phyloP scores from a whole-genome alignment of 257 asterid species.

The Euphrasia confusa region DNA sequence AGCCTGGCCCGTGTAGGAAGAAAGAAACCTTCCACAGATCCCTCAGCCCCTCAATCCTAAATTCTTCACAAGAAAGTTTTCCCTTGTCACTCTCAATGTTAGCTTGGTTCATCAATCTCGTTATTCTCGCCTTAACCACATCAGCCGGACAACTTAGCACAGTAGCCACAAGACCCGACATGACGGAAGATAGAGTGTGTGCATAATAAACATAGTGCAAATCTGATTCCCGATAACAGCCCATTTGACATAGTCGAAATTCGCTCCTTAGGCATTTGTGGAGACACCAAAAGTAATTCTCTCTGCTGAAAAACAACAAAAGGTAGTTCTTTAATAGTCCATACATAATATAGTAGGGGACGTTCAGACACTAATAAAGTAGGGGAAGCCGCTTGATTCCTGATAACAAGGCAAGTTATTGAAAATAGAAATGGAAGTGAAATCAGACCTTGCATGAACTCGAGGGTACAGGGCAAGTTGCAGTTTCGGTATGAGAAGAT shows the following conservation, averaged over 20 bases:
- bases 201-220: constrained; percentile 54
- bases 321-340: not conserved
- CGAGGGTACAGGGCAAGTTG: constrained; percentile 14
- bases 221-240: constrained; percentile 46
- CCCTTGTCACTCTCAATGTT: constrained; percentile 15
- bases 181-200: constrained; percentile 68
- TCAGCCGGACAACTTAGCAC: constrained; percentile 82
- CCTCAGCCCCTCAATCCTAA: constrained; percentile 63
- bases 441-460: not conserved
- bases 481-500: not conserved
- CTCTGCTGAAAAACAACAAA: constrained; percentile 21
- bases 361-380: not conserved
- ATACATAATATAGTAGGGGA: not conserved
- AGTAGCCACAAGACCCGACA: constrained; percentile 74
- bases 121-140: constrained; percentile 53
- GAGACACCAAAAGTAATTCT: constrained; percentile 36
- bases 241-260: constrained; percentile 66
- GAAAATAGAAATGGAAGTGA: constrained; percentile 2
- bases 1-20: constrained; percentile 96
- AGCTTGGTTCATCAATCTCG: constrained; percentile 65
- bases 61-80: constrained; percentile 58
- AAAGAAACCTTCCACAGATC: constrained; percentile 78
- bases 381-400: not conserved
- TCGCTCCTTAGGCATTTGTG: constrained; percentile 75
- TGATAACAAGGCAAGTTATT: constrained; percentile 6